Percentiles rank a stretch among this genome's conserved stretches.
Conservation (phyloP, 441 rosid genomes). For the Pelargonium myrrhifolium region DNA sequence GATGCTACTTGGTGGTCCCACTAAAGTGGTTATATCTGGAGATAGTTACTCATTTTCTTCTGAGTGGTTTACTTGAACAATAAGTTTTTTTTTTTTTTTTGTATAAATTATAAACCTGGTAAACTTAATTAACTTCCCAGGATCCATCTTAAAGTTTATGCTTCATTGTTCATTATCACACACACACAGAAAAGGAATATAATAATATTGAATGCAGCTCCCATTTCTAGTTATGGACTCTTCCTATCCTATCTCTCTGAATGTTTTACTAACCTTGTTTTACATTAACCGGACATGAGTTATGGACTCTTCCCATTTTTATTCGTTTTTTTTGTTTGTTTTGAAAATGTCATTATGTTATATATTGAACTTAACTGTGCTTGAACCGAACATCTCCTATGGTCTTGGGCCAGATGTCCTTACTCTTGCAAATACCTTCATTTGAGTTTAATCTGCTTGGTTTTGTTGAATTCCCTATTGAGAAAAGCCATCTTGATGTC, state of each 20-base stretch:
- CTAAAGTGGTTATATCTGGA: not conserved
- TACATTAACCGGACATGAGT: not conserved
- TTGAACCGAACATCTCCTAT: not conserved
- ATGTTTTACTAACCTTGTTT: not conserved
- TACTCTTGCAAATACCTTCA: not conserved
- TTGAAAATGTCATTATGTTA: not conserved
- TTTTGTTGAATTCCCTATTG: not conserved
- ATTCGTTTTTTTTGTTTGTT: not conserved
- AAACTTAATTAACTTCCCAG: too few relatives aligned
- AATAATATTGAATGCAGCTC: not conserved
- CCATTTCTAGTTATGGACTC: not conserved
- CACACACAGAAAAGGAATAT: not conserved
- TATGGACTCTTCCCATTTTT: too few relatives aligned
- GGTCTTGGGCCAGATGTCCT: not conserved
- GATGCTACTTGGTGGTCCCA: not conserved
- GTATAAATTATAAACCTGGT: too few relatives aligned
- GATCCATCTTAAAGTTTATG: too few relatives aligned
- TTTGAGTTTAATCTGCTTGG: not conserved
- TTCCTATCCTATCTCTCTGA: not conserved
- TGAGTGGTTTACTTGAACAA: too few relatives aligned
- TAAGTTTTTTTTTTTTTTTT: too few relatives aligned
- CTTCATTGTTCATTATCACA: not conserved
- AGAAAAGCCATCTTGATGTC: slow-evolving; percentile 13
- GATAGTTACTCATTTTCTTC: too few relatives aligned
- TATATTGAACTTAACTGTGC: not conserved